Percentiles rank a stretch among this genome's conserved stretches.
phyloP scores from a whole-genome alignment of 2,329 filamentous ascomycete species.

The Colletotrichum liriopes region DNA sequence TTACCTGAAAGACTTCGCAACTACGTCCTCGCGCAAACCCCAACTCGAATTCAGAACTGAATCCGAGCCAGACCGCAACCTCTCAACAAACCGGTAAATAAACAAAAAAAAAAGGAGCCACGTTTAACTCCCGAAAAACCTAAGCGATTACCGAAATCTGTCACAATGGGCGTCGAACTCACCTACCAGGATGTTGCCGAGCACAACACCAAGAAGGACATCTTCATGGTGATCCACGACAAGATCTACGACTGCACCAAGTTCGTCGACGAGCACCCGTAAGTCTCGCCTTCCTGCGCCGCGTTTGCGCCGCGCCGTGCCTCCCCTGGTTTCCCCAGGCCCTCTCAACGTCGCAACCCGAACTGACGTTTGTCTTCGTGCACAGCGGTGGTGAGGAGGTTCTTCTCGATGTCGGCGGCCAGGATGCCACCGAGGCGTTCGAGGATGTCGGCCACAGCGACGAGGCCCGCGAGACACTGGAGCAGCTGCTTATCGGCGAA shows the following conservation, averaged over 20 bases:
- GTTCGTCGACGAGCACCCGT: slow-evolving; percentile 98
- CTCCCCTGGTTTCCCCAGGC: background rate
- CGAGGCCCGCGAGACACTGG: slow-evolving; percentile 95
- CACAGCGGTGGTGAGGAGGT: slow-evolving; percentile 97
- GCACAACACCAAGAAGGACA: slow-evolving; percentile 95
- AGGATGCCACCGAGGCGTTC: slow-evolving; percentile 97
- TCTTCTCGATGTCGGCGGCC: slow-evolving; percentile 93
- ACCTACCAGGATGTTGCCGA: slow-evolving; percentile 86
- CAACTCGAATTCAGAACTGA: slow-evolving; percentile 2
- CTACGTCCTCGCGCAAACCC: background rate
- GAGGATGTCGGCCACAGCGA: slow-evolving; percentile 99
- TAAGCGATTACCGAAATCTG: slow-evolving; percentile 29
- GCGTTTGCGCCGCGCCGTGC: slow-evolving; percentile 27
- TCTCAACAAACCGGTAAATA: slow-evolving; percentile 23
- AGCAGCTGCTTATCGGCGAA: slow-evolving; percentile 79
- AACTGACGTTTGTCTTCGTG: slow-evolving; percentile 17
- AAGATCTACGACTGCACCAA: slow-evolving; percentile 93
- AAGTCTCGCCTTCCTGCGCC: slow-evolving; percentile 49
- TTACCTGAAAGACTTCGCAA: background rate
- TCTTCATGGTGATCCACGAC: slow-evolving; percentile 93
- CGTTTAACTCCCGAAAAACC: slow-evolving; percentile 32
- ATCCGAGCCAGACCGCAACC: slow-evolving; percentile 1
- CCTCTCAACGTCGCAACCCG: background rate
- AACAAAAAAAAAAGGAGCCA: slow-evolving; percentile 31
- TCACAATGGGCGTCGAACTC: slow-evolving; percentile 63